These are phyloP conservation scores for Alloascoidea africana DNA, from an alignment of 805 yeast species.

Conservation along the genomic window DNA sequence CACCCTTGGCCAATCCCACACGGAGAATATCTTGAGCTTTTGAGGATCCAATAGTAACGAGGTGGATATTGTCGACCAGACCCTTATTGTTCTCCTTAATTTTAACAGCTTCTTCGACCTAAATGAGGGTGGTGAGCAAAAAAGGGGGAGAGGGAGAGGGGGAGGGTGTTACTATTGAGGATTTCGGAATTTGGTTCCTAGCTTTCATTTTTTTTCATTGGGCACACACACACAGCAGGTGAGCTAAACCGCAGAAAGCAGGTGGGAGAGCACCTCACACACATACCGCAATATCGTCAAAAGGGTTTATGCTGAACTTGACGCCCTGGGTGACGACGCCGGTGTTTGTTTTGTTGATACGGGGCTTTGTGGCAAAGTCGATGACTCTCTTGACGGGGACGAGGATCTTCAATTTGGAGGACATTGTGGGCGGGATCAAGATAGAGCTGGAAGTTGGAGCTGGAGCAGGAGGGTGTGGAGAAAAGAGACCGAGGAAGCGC, in stretches of 20 bases:
- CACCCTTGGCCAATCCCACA: conserved; percentile 90
- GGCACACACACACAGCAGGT: too few species aligned
- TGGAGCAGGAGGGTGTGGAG: too few species aligned
- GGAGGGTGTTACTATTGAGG: too few species aligned
- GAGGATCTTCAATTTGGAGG: conserved; percentile 48
- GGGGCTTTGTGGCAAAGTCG: conserved; percentile 86
- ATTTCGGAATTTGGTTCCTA: too few species aligned
- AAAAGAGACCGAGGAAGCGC: too few species aligned
- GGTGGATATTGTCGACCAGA: conserved; percentile 70
- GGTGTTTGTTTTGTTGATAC: conserved; percentile 73
- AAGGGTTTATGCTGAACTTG: conserved; percentile 89
- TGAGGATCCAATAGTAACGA: conserved; percentile 78
- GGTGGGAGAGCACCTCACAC: not conserved
- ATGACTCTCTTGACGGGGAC: conserved; percentile 94
- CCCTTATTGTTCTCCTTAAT: conserved; percentile 51
- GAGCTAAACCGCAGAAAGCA: not conserved
- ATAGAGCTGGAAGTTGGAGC: not conserved
- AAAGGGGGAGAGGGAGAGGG: too few species aligned
- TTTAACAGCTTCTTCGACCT: conserved; percentile 76
- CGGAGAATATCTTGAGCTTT: conserved; percentile 82
- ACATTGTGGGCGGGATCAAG: conserved; percentile 12
- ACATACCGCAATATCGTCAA: conserved; percentile 80
- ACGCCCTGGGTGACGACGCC: conserved; percentile 83
- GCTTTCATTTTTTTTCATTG: too few species aligned
- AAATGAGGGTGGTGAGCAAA: not conserved